phyloP scores from a whole-genome alignment of 208 protist species.

The Leishmania major region DNA sequence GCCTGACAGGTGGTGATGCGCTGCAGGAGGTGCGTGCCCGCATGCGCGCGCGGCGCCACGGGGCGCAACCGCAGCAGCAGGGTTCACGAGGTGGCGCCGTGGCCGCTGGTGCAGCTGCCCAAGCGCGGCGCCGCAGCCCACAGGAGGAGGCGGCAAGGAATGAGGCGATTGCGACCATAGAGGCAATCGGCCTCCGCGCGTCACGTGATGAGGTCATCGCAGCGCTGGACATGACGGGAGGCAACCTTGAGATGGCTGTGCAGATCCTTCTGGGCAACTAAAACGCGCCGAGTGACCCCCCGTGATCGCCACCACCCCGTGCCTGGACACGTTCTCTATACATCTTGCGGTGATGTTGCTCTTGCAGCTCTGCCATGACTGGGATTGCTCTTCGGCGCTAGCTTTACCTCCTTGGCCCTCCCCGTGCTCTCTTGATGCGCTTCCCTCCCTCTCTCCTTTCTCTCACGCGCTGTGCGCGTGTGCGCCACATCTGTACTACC shows the following conservation, averaged over 20 bases:
- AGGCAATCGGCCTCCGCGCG: conserved; percentile 57
- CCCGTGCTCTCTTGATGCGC: not conserved
- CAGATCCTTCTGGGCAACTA: conserved; percentile 48
- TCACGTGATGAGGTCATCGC: conserved; percentile 39
- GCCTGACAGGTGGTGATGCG: conserved; percentile 23
- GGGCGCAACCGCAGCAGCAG: not conserved
- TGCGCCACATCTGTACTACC: not conserved
- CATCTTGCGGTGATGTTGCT: not conserved
- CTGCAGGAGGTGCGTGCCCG: conserved; percentile 24
- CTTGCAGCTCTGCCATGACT: not conserved
- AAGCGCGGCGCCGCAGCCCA: not conserved
- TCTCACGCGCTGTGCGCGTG: not conserved
- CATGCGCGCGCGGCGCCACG: conserved; percentile 24
- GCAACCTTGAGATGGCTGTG: conserved; percentile 59
- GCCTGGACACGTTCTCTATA: not conserved
- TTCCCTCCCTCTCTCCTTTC: not conserved
- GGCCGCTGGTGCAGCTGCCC: not conserved
- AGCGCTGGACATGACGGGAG: conserved; percentile 47
- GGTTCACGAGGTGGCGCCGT: not conserved
- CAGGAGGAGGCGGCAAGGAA: conserved; percentile 13
- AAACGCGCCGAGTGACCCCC: not conserved
- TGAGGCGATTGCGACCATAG: conserved; percentile 44
- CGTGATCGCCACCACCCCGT: not conserved
- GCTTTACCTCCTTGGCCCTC: not conserved
- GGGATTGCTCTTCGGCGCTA: not conserved